Conservation (phyloP, 768 basidiomycete genomes). For the Psilocybe tampanensis region DNA sequence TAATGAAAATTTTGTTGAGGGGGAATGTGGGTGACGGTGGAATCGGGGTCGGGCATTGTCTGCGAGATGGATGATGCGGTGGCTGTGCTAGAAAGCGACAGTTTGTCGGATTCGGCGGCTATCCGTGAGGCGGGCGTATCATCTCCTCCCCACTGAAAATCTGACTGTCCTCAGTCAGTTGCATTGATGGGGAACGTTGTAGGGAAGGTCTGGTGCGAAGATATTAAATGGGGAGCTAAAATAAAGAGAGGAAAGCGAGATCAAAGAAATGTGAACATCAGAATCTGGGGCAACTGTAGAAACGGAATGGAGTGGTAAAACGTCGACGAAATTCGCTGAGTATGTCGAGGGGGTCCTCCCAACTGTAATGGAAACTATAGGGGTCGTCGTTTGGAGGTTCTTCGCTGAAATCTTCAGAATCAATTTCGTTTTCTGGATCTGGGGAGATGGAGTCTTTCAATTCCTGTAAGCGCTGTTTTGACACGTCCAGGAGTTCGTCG, state of each 20-base stretch:
- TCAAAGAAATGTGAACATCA: neutral
- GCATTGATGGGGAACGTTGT: neutral
- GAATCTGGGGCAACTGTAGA: too few species aligned
- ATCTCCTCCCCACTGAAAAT: constrained; percentile 5
- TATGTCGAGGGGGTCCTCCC: neutral
- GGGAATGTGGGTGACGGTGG: too few species aligned
- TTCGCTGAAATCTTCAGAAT: neutral
- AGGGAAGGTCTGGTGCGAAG: neutral
- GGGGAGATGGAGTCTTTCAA: neutral
- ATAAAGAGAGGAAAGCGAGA: neutral
- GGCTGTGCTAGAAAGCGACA: too few species aligned
- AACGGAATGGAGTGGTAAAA: too few species aligned
- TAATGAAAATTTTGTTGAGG: too few species aligned
- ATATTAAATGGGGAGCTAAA: neutral
- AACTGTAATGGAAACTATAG: neutral
- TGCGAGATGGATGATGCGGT: too few species aligned
- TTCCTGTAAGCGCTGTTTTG: neutral
- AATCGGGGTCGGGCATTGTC: too few species aligned
- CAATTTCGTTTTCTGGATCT: constrained; percentile 1
- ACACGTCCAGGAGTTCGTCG: constrained; percentile 17
- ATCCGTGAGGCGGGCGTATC: neutral
- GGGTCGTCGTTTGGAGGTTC: neutral
- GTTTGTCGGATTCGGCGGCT: neutral
- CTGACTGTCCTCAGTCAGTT: constrained; percentile 5
- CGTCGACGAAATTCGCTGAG: too few species aligned